Evolutionary conservation across 164 flowering plant genomes (phyloP), one percentile per base, ranked within the genome.

Genomic region (Malania oleifera): DNA sequence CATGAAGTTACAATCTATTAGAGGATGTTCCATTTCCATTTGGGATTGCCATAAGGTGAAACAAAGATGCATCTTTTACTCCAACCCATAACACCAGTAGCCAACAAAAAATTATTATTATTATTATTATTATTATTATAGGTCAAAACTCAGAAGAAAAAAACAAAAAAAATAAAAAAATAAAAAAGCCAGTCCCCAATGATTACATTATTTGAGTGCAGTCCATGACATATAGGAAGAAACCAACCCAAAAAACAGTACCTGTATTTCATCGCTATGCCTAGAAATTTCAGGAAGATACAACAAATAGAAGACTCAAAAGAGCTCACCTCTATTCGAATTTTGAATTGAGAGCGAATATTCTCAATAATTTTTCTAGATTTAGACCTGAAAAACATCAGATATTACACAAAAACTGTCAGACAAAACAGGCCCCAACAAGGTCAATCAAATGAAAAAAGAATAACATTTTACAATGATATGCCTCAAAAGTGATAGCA

Each of bases 351-450:
- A 17, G 59, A 27, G 57, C 81, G 41, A 51, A 82, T 67, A 53
- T 75, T 79, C 44, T 83, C 95, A 67, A 90, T 68, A 56, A 90
- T 60, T 65, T 66, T 84, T 62, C 72, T 66, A 9, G 81, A 77
- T 29, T 75, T 77, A 12, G 84, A 75, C 78, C 99, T 93, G 71
- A 48, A 71, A 73, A 55, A 3, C 47, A 37, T 19, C 54, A 56
- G 52, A 20, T 49, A 49, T 46, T 13, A 20, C 19, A 54, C 14
- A 47, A 37, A 19, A 13, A n/a, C 46, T 0, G 25, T 39, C 28
- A 26, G 11, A 46, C 22, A 26, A 35, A n/a, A 25, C 13, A 39
- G 46, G n/a, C 44, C 41, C 28, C 47, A 40, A 52, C 34, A 50
- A 18, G 38, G 31, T 7, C 60, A 57, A 40, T 3, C 27, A 25